A percentile compares a stretch with the other conserved stretches of the same genome.
phyloP scores from a whole-genome alignment of 768 basidiomycete species.

The Auriscalpium vulgare region DNA sequence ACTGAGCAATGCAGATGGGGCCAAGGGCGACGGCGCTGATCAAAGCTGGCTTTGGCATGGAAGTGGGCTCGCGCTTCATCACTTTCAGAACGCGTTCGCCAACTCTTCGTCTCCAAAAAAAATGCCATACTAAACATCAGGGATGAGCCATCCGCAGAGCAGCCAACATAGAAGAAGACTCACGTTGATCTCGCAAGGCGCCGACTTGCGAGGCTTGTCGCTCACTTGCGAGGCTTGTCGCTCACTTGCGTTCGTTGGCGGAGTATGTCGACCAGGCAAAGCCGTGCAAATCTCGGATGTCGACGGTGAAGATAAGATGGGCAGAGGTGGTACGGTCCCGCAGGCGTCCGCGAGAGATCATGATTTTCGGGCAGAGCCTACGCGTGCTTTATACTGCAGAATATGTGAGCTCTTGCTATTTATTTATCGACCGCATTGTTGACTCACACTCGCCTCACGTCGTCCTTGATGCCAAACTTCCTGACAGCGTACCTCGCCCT shows the following conservation, averaged over 20 bases:
- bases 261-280: constrained; percentile 76
- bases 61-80: too few species aligned
- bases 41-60: too few species aligned
- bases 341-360: constrained; percentile 92
- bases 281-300: constrained; percentile 78
- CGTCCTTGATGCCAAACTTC: constrained; percentile 79
- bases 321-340: constrained; percentile 78
- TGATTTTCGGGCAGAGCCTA: constrained; percentile 61
- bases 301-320: constrained; percentile 63
- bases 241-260: constrained; percentile 75
- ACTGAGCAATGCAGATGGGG: too few species aligned
- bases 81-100: too few species aligned
- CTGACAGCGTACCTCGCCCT: constrained; percentile 93
- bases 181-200: constrained; percentile 93
- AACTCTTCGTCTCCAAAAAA: too few species aligned
- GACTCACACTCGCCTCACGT: too few species aligned
- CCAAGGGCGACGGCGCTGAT: too few species aligned
- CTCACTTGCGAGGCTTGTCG: constrained; percentile 74
- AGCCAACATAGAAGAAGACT: constrained; percentile 23
- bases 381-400: constrained; percentile 66
- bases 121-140: too few species aligned
- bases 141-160: constrained; percentile 2
- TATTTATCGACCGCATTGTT: too few species aligned
- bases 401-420: too few species aligned
- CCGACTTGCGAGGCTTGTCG: constrained; percentile 81